Conservation (phyloP, 768 basidiomycete genomes). For the Polyporus arcularius region DNA sequence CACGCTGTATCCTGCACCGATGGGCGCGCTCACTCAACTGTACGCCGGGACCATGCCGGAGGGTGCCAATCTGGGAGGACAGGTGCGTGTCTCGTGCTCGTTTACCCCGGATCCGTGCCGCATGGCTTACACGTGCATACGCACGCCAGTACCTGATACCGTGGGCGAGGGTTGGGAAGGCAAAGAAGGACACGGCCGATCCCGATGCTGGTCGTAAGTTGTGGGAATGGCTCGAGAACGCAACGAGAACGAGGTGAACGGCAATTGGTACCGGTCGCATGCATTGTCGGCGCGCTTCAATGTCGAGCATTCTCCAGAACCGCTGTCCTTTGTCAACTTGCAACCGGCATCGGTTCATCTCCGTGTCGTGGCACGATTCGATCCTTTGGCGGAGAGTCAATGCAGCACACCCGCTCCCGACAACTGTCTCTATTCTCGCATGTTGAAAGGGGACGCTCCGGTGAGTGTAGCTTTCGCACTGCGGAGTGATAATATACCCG, state of each 20-base stretch:
- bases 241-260: slow-evolving; percentile 30
- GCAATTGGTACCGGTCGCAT: slow-evolving; percentile 4
- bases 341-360: too few relatives aligned
- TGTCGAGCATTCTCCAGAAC: too few relatives aligned
- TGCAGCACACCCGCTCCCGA: too few relatives aligned
- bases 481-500: too few relatives aligned
- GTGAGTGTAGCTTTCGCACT: too few relatives aligned
- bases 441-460: too few relatives aligned
- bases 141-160: slow-evolving; percentile 29
- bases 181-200: slow-evolving; percentile 19
- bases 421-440: too few relatives aligned
- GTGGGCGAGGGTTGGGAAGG: slow-evolving; percentile 28
- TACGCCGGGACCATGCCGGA: slow-evolving; percentile 46
- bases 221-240: slow-evolving; percentile 35
- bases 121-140: not conserved
- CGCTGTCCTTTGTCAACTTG: not conserved
- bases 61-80: slow-evolving; percentile 39
- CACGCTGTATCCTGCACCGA: slow-evolving; percentile 31
- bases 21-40: slow-evolving; percentile 46
- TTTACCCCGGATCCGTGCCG: not conserved
- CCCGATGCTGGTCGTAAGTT: slow-evolving; percentile 28
- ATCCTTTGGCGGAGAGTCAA: too few relatives aligned
- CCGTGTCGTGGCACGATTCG: too few relatives aligned
- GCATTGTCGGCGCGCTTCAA: not conserved
- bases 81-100: slow-evolving; percentile 30